Percentiles rank a stretch among this genome's conserved stretches.
These are phyloP conservation scores for Coniochaeta prunicola DNA, from an alignment of 2,329 filamentous ascomycete species.

Conservation along the genomic window DNA sequence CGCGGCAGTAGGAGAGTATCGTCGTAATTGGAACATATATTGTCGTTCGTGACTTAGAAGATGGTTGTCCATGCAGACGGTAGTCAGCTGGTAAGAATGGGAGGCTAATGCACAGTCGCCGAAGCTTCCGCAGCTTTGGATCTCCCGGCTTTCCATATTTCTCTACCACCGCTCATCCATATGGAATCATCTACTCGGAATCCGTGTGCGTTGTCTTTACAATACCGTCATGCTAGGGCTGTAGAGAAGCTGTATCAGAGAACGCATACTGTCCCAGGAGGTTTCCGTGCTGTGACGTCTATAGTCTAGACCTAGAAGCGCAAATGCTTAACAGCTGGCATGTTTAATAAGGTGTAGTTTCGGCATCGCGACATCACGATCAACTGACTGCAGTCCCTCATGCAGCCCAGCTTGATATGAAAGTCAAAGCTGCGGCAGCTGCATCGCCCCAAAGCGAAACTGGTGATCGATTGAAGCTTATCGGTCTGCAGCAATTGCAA, in stretches of 20 bases:
- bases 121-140: neutral
- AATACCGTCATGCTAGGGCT: neutral
- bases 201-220: neutral
- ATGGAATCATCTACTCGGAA: neutral
- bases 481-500: neutral
- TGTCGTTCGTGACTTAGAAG: too few relatives aligned
- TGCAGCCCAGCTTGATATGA: neutral
- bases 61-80: neutral
- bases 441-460: neutral
- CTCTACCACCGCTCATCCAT: neutral
- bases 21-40: too few relatives aligned
- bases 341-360: neutral
- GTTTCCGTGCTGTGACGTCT: neutral
- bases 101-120: neutral
- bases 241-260: neutral
- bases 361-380: neutral
- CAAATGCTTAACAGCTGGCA: neutral
- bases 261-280: neutral
- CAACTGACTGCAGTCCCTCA: neutral
- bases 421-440: neutral
- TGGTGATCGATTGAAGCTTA: neutral
- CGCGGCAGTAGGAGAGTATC: too few relatives aligned
- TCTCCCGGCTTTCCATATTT: neutral
- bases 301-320: neutral
- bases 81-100: neutral